Evolutionary conservation across 2,329 filamentous ascomycete genomes (phyloP), one percentile per base, ranked within the genome.

Genomic region (Colletotrichum spaethianum): DNA sequence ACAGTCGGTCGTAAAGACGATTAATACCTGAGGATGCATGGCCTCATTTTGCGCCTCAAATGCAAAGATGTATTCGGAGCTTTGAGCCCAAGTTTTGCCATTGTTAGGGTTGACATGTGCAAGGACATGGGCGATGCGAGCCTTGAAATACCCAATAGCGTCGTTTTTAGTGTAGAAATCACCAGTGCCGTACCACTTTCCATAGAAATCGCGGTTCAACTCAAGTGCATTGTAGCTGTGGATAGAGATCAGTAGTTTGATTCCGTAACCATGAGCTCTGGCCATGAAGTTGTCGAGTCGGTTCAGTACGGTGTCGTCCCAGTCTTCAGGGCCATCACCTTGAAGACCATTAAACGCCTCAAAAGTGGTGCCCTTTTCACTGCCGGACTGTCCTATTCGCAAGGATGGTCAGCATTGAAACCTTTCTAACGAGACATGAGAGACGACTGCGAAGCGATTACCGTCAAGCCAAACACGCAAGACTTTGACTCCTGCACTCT

Each of bases 11-110:
- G 36, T 1, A 26, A 16, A 26, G 12, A 12, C 14, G 14, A 1
- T 11, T 18, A 31, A 38, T 56, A 76, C 73, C 61, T 75, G 64
- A 2, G 42, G 63, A 16, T 77, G 73, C 75, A 77, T 75, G 5
- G 73, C 76, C 40, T 77, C 73, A 4, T 76, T 77, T 14, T 77
- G 75, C 5, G 75, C 74, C 42, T 77, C 73, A 23, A 77, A 77
- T 2, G 73, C 75, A 63, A 76, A 77, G 8, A 76, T 77, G 7
- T 77, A 76, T 42, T 76, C 74, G 0, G 74, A 73, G 59, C 73
- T 76, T 52, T 75, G 52, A 1, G 44, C 42, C 75, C 73, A 77
- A 0, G 69, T 53, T 42, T 75, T 76, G 8, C 70, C 69, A n/a
- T 67, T 77, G 16, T 71, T 52, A 3, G 40, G 56, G 18, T 50